These are phyloP conservation scores for Dactylellina cionopaga DNA, from an alignment of 2,329 filamentous ascomycete genomes.

Conservation along the genomic window DNA sequence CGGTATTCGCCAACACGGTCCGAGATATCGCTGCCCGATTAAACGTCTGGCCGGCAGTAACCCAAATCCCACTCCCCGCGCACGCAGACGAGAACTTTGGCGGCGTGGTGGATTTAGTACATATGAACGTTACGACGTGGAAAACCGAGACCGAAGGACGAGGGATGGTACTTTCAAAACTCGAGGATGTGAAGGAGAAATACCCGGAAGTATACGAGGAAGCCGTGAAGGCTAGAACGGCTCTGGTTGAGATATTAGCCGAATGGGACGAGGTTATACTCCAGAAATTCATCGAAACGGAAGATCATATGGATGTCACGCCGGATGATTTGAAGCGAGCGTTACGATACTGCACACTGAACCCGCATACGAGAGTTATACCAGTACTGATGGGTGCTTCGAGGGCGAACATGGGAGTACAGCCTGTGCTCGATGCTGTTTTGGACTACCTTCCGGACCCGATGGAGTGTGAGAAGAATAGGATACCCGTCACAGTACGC, in stretches of 20 bases:
- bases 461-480: conserved; percentile 84
- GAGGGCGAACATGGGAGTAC: conserved; percentile 90
- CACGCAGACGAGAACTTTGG: conserved; percentile 77
- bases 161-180: conserved; percentile 76
- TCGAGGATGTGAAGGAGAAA: conserved; percentile 82
- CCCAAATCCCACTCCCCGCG: conserved; percentile 91
- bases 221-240: conserved; percentile 72
- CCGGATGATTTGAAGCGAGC: conserved; percentile 87
- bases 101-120: conserved; percentile 89
- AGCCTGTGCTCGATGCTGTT: conserved; percentile 95
- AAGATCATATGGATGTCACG: conserved; percentile 78
- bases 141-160: conserved; percentile 85
- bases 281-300: conserved; percentile 88
- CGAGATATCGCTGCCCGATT: conserved; percentile 98
- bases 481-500: conserved; percentile 69
- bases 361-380: conserved; percentile 82
- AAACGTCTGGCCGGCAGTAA: conserved; percentile 86
- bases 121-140: conserved; percentile 91
- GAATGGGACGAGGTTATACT: conserved; percentile 98
- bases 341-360: conserved; percentile 90
- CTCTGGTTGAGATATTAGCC: conserved; percentile 91
- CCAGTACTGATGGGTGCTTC: conserved; percentile 97
- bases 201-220: conserved; percentile 54
- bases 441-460: conserved; percentile 98
- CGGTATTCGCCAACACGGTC: conserved; percentile 92